phyloP scores from a whole-genome alignment of 2,329 filamentous ascomycete species.

The Metarhizium guizhouense region DNA sequence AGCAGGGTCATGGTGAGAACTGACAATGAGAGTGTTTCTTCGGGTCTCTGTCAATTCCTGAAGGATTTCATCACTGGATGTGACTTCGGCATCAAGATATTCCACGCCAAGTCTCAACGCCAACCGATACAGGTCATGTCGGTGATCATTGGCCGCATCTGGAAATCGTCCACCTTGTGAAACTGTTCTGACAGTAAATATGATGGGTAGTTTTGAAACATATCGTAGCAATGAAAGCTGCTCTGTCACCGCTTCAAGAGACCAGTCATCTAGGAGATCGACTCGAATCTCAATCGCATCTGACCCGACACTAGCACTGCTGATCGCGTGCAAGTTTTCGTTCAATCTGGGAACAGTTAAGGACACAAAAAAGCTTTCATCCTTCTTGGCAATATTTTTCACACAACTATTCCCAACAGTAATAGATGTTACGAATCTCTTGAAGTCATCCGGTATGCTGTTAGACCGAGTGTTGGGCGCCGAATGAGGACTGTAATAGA shows the following conservation, averaged over 20 bases:
- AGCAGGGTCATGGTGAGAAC: conserved; percentile 86
- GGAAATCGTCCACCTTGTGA: conserved; percentile 85
- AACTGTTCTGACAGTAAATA: conserved; percentile 83
- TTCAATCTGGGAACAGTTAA: conserved; percentile 72
- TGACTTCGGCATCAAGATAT: conserved; percentile 89
- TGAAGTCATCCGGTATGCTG: conserved; percentile 25
- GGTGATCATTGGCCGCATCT: conserved; percentile 62
- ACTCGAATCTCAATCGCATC: conserved; percentile 94
- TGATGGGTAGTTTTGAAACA: conserved; percentile 65
- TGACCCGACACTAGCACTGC: conserved; percentile 68
- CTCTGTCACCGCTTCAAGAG: conserved; percentile 67
- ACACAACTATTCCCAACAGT: conserved; percentile 38
- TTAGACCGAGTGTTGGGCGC: conserved; percentile 16
- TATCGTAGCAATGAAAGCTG: conserved; percentile 75
- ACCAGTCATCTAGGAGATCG: conserved; percentile 72
- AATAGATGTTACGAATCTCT: conserved; percentile 29
- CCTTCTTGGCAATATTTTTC: conserved; percentile 35
- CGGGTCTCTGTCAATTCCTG: conserved; percentile 57
- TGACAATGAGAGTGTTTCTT: conserved; percentile 74
- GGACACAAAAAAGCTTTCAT: conserved; percentile 85
- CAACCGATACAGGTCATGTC: conserved; percentile 64
- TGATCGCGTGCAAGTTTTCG: conserved; percentile 54
- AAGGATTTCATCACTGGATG: conserved; percentile 69
- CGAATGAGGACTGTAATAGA: conserved; percentile 74
- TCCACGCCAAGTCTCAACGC: conserved; percentile 81